Evolutionary conservation across 2,329 filamentous ascomycete species (phyloP).

Genomic region (Fusarium veterinarium): DNA sequence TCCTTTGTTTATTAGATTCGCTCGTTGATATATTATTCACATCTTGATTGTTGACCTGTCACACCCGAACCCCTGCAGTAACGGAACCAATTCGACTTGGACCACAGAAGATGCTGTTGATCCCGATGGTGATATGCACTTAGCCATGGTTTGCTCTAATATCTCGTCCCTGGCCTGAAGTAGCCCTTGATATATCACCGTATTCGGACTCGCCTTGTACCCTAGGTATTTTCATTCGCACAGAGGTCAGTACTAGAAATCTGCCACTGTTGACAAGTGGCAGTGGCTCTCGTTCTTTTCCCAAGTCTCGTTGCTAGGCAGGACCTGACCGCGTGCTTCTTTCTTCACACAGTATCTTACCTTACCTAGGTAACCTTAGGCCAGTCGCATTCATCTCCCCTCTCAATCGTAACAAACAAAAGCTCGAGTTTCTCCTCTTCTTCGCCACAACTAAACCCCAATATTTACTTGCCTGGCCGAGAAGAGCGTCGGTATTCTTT

Average conservation of each 20-base stretch:
- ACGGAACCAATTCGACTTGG: neutral
- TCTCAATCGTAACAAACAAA: neutral
- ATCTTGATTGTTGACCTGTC: neutral
- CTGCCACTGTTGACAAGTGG: neutral
- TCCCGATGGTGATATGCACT: neutral
- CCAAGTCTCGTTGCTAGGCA: neutral
- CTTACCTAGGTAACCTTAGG: too few relatives aligned
- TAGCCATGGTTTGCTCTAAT: neutral
- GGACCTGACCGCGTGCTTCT: neutral
- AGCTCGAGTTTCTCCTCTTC: neutral
- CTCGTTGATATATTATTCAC: neutral
- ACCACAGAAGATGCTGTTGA: neutral
- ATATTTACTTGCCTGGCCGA: neutral
- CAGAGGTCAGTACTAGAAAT: neutral
- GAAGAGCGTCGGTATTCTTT: neutral
- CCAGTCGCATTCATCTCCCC: neutral
- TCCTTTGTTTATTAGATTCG: conserved; percentile 2
- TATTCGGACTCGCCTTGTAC: neutral
- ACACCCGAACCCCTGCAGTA: neutral
- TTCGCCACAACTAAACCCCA: too few relatives aligned
- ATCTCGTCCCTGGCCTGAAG: neutral
- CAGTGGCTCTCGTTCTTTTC: neutral
- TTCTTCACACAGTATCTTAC: neutral
- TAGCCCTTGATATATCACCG: neutral
- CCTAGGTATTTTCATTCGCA: neutral